phyloP scores from a whole-genome alignment of 2,329 filamentous ascomycete genomes.

The Neocatenulostroma microsporum region DNA sequence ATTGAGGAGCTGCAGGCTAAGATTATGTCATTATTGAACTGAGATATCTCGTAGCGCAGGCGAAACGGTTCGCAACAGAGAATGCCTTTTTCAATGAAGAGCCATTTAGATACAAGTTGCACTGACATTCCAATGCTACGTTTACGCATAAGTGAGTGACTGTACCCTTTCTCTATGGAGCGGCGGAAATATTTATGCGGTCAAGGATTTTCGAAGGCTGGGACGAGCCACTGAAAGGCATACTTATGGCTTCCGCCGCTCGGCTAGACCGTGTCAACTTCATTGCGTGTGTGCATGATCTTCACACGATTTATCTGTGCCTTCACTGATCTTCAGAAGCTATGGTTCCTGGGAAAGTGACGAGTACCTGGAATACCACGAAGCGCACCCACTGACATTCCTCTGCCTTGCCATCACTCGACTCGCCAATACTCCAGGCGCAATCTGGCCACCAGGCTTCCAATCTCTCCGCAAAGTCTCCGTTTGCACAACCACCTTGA shows the following conservation, averaged over 20 bases:
- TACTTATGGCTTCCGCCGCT: conserved; percentile 11
- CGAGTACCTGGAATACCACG: background rate
- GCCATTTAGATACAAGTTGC: no score
- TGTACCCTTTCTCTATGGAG: no score
- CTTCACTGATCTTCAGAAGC: background rate
- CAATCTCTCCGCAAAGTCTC: conserved; percentile 10
- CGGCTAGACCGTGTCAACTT: conserved; percentile 12
- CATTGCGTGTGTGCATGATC: conserved; percentile 3
- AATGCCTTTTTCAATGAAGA: no score
- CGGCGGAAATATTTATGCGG: no score
- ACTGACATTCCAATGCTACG: no score
- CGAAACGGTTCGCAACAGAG: no score
- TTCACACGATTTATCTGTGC: no score
- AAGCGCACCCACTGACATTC: conserved; percentile 3
- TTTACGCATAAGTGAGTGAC: no score
- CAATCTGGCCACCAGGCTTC: conserved; percentile 12
- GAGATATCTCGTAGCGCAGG: no score
- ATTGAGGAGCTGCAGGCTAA: no score
- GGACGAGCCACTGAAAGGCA: conserved; percentile 14
- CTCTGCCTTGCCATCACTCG: conserved; percentile 6
- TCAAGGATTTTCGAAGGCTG: conserved; percentile 6
- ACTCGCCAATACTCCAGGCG: background rate
- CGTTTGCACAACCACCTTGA: conserved; percentile 10
- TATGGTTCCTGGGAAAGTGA: background rate
- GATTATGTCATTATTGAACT: no score